Conservation (phyloP, 1,139 yeast species). For the Pichia sp. region DNA sequence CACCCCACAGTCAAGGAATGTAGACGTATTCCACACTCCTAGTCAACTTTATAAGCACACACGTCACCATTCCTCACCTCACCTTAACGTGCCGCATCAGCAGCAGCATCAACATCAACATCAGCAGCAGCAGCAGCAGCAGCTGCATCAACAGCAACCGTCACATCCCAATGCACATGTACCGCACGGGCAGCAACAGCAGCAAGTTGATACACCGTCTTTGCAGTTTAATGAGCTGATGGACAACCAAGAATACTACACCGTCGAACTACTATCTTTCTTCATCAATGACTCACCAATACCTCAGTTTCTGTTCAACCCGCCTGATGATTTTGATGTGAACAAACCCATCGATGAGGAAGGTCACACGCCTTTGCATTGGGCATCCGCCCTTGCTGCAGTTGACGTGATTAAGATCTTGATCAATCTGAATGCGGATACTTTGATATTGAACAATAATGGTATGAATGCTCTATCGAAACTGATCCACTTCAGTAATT, state of each 20-base stretch:
- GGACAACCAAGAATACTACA: slow-evolving; percentile 29
- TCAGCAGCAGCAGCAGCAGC: too few relatives aligned
- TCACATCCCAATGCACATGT: too few relatives aligned
- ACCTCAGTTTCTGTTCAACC: slow-evolving; percentile 64
- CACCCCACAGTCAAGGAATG: background rate
- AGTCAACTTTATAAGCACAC: background rate
- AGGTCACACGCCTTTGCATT: slow-evolving; percentile 92
- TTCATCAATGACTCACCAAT: slow-evolving; percentile 71
- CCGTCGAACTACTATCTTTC: slow-evolving; percentile 50
- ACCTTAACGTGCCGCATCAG: background rate
- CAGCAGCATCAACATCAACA: background rate
- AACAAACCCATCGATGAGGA: slow-evolving; percentile 90
- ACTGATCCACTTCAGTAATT: slow-evolving; percentile 78
- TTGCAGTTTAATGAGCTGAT: slow-evolving; percentile 1
- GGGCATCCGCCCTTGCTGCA: slow-evolving; percentile 95
- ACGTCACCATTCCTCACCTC: background rate
- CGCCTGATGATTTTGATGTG: slow-evolving; percentile 75
- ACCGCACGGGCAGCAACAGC: too few relatives aligned
- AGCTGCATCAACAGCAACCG: too few relatives aligned
- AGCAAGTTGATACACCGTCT: too few relatives aligned
- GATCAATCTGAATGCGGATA: slow-evolving; percentile 64
- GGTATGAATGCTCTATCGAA: slow-evolving; percentile 87
- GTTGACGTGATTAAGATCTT: slow-evolving; percentile 63
- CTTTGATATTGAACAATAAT: slow-evolving; percentile 59
- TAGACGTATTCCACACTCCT: background rate